Base-by-base conservation (phyloP, 176 grass and related monocot species). In the Lolium multiflorum region DNA sequence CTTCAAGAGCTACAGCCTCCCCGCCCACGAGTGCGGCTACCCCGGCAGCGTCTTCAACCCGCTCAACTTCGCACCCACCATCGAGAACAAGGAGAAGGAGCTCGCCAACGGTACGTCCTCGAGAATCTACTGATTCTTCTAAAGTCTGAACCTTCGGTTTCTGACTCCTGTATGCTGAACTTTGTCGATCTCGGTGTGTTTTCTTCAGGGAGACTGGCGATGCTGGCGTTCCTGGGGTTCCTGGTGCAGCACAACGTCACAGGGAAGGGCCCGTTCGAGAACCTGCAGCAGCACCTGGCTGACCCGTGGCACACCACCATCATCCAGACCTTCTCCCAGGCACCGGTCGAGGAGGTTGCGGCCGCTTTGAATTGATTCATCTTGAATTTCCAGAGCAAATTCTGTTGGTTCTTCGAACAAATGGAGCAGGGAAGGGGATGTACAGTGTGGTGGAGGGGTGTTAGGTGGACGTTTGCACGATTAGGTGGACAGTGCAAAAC, bases 241-340 rank as follows among this genome's bases (percentile, higher is more conserved):
- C 9, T 87, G 60, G 74, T 92, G 68, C 91, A 92, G 82, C 81
- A 93, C 91, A 93, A 87, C 50, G 88, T 90, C 60, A 88, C 91
- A n/a, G 84, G 87, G 6, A 59, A 89, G 54, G 90, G 90, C 1
- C 76, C 91, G 37, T 87, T 93, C 48, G 91, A 93, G 54, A 93
- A 93, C 84, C 91, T 93, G 76, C 62, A 85, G 50, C 88, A 90
- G 60, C 91, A 93, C 69, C 59, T 93, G n/a, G 81, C 88, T 49
- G 91, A 93, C 76, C 91, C 91, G 81, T 93, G 91, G 91, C 91
- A 93, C 81, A 93, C 60, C 91, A 88, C 88, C 84, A 82, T 93
- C 67, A 90, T 93, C 84, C 84, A 90, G 70, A 85, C 88, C 60
- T 16, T 90, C 76, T 71, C 77, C 44, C 41, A 69, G 28, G 64